A percentile compares a stretch with the other conserved stretches of the same genome.
phyloP scores from a whole-genome alignment of 2,329 filamentous ascomycete genomes.

The Botryosphaeria agaves region DNA sequence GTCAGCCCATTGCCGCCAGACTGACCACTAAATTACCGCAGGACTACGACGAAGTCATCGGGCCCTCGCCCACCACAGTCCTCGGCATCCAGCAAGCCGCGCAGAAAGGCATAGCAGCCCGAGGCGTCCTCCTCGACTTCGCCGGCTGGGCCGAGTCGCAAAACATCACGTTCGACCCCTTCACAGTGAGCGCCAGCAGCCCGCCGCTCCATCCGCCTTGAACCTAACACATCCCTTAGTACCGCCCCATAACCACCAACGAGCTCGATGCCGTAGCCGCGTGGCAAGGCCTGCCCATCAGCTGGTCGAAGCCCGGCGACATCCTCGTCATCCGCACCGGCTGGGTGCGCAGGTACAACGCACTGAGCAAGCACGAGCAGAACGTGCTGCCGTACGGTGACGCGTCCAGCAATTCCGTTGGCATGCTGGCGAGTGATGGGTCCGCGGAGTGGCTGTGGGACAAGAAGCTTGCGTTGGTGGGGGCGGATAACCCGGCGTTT shows the following conservation, averaged over 20 bases:
- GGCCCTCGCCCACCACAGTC: slow-evolving; percentile 1
- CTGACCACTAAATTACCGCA: too few relatives aligned
- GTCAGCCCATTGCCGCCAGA: too few relatives aligned
- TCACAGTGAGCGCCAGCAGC: slow-evolving; percentile 1
- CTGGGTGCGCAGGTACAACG: background rate
- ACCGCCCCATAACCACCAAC: background rate
- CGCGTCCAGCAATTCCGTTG: background rate
- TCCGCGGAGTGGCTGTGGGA: slow-evolving; percentile 2
- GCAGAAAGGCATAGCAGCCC: slow-evolving; percentile 2
- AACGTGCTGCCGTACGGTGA: background rate
- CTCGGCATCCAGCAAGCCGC: slow-evolving; percentile 3
- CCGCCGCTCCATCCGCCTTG: too few relatives aligned
- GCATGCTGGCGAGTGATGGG: slow-evolving; percentile 1
- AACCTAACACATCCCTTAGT: too few relatives aligned
- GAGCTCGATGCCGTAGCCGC: slow-evolving; percentile 1
- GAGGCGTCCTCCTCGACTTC: slow-evolving; percentile 2
- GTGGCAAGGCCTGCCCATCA: slow-evolving; percentile 1
- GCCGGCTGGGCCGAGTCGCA: slow-evolving; percentile 1
- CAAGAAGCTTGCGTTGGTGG: too few relatives aligned
- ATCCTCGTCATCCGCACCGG: slow-evolving; percentile 1
- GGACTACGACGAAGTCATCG: slow-evolving; percentile 3
- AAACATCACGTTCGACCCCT: slow-evolving; percentile 1
- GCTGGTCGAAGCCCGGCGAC: slow-evolving; percentile 1
- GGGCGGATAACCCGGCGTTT: too few relatives aligned
- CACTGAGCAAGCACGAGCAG: slow-evolving; percentile 1